Percentiles rank a stretch among this genome's conserved stretches.
phyloP scores from a whole-genome alignment of 208 protist species.

The Trypanosoma theileri region DNA sequence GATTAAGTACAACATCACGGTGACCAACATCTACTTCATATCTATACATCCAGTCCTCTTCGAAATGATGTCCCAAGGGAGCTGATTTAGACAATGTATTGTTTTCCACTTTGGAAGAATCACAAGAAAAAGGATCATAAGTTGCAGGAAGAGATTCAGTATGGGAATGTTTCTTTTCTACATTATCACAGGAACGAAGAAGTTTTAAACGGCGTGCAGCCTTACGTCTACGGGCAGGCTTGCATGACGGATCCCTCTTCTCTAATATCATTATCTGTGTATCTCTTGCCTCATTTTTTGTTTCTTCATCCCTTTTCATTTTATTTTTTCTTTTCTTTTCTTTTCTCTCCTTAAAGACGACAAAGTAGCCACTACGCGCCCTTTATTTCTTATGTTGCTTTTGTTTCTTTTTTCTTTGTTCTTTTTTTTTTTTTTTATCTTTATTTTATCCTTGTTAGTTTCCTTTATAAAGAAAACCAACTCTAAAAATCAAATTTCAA shows the following conservation, averaged over 20 bases:
- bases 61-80: background rate
- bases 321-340: conserved; percentile 1
- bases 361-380: no score
- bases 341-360: conserved; percentile 3
- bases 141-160: background rate
- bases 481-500: no score
- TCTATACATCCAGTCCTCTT: background rate
- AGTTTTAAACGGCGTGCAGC: no score
- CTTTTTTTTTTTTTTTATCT: no score
- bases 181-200: no score
- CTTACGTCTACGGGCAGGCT: no score
- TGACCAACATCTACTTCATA: background rate
- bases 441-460: no score
- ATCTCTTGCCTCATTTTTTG: background rate
- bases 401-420: no score
- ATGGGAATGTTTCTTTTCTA: background rate
- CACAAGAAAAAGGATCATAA: background rate
- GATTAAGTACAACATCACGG: conserved; percentile 8
- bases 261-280: background rate
- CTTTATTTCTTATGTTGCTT: no score
- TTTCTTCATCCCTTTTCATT: background rate
- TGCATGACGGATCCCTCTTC: no score
- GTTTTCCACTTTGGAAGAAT: background rate
- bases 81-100: background rate
- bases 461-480: no score